Percentiles rank a stretch among this genome's conserved stretches.
These are phyloP conservation scores for Podaxis sp. DNA, from an alignment of 768 basidiomycete genomes.

Conservation along the genomic window DNA sequence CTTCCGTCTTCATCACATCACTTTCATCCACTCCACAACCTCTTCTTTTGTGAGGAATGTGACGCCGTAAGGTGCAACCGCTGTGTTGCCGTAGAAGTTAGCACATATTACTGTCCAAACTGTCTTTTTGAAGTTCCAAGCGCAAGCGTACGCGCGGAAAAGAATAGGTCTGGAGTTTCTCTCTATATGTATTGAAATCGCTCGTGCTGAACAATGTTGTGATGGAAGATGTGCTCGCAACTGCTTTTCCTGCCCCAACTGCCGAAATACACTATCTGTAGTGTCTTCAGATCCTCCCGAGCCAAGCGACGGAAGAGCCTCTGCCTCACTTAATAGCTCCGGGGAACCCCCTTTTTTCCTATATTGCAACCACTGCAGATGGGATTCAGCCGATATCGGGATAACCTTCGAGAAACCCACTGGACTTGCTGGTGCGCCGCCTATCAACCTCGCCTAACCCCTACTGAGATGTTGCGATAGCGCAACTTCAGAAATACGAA, in stretches of 20 bases:
- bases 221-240: slow-evolving; percentile 89
- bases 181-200: background rate
- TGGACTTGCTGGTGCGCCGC: slow-evolving; percentile 77
- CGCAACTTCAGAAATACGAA: slow-evolving; percentile 88
- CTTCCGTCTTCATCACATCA: slow-evolving; percentile 74
- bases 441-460: slow-evolving; percentile 8
- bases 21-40: slow-evolving; percentile 78
- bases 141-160: slow-evolving; percentile 97
- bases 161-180: slow-evolving; percentile 68
- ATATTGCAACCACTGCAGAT: slow-evolving; percentile 89
- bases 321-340: slow-evolving; percentile 53
- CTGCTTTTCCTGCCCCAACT: slow-evolving; percentile 95
- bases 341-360: slow-evolving; percentile 91
- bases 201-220: slow-evolving; percentile 10
- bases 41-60: slow-evolving; percentile 99
- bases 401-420: slow-evolving; percentile 97
- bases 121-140: slow-evolving; percentile 98
- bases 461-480: slow-evolving; percentile 37
- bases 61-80: slow-evolving; percentile 92
- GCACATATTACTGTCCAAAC: slow-evolving; percentile 97
- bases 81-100: slow-evolving; percentile 91
- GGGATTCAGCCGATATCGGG: slow-evolving; percentile 91
- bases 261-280: slow-evolving; percentile 84
- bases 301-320: slow-evolving; percentile 50
- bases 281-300: slow-evolving; percentile 88